A percentile compares a stretch with the other conserved stretches of the same genome.
These are phyloP conservation scores for Ilex paraguariensis DNA, from an alignment of 305 asterid genomes.

Conservation along the genomic window DNA sequence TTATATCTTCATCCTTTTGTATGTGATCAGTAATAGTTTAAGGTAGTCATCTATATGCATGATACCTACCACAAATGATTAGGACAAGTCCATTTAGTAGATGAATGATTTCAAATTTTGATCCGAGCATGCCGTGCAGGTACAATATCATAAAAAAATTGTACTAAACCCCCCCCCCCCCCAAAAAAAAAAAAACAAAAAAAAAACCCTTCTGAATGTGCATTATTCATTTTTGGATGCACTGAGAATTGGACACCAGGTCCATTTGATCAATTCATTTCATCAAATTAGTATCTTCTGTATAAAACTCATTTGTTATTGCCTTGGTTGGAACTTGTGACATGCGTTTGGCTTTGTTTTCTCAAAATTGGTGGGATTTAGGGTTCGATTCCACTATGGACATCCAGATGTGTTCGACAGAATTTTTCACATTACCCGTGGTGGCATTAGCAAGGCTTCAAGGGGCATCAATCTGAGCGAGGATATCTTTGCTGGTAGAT, in stretches of 20 bases:
- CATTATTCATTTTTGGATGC: no score
- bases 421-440: conserved; percentile 91
- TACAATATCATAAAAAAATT: no score
- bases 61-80: no score
- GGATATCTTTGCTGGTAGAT: conserved; percentile 91
- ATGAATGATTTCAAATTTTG: no score
- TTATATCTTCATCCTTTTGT: not conserved
- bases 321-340: not conserved
- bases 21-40: not conserved
- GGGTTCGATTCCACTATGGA: conserved; percentile 96
- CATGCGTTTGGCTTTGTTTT: conserved; percentile 2
- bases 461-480: conserved; percentile 92
- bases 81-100: no score
- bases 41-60: no score
- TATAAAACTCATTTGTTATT: not conserved
- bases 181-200: no score
- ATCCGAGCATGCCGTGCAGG: no score
- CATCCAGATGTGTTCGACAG: conserved; percentile 96
- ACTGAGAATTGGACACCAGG: not conserved
- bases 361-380: conserved; percentile 22
- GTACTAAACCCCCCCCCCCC: no score
- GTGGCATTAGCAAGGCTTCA: conserved; percentile 96
- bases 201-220: no score
- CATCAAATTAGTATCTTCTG: no score
- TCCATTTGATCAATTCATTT: not conserved